A percentile compares a stretch with the other conserved stretches of the same genome.
phyloP scores from a whole-genome alignment of 2,329 filamentous ascomycete species.

The Fusarium neocosmosporiellum region DNA sequence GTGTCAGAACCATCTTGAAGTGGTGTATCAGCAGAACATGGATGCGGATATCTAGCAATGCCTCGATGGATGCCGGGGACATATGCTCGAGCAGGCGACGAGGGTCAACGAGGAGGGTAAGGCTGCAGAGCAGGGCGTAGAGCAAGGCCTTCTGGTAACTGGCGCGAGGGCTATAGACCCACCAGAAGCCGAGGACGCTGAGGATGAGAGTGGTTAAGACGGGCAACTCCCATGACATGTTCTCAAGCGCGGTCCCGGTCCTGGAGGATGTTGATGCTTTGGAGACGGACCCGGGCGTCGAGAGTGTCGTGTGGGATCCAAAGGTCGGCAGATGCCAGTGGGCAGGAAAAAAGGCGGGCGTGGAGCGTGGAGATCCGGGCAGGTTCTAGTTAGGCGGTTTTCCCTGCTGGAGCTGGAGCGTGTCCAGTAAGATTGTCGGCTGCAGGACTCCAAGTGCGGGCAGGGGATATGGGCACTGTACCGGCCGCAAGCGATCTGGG shows the following conservation, averaged over 20 bases:
- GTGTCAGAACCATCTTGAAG: constrained; percentile 66
- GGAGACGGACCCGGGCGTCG: constrained; percentile 37
- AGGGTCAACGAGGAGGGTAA: constrained; percentile 49
- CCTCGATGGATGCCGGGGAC: constrained; percentile 44
- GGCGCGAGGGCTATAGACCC: constrained; percentile 49
- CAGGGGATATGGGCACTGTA: not conserved
- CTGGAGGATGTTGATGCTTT: constrained; percentile 37
- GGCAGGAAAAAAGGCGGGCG: constrained; percentile 43
- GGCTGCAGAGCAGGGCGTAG: constrained; percentile 46
- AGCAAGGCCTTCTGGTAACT: constrained; percentile 47
- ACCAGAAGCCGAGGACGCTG: constrained; percentile 53
- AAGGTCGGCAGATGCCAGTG: constrained; percentile 43
- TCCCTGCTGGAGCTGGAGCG: constrained; percentile 12
- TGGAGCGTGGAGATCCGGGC: constrained; percentile 18
- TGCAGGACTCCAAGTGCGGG: not conserved
- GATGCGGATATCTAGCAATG: constrained; percentile 56
- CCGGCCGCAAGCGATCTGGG: not conserved
- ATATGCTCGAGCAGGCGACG: constrained; percentile 46
- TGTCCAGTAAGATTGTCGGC: constrained; percentile 12
- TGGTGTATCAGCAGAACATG: constrained; percentile 61
- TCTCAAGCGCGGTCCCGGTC: constrained; percentile 49
- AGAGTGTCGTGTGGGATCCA: constrained; percentile 37
- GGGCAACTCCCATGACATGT: constrained; percentile 58
- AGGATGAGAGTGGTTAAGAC: constrained; percentile 54
- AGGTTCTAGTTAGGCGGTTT: constrained; percentile 15